Conservation (phyloP, 2,329 filamentous ascomycete genomes). For the Paecilomyces dactylethromorphus region DNA sequence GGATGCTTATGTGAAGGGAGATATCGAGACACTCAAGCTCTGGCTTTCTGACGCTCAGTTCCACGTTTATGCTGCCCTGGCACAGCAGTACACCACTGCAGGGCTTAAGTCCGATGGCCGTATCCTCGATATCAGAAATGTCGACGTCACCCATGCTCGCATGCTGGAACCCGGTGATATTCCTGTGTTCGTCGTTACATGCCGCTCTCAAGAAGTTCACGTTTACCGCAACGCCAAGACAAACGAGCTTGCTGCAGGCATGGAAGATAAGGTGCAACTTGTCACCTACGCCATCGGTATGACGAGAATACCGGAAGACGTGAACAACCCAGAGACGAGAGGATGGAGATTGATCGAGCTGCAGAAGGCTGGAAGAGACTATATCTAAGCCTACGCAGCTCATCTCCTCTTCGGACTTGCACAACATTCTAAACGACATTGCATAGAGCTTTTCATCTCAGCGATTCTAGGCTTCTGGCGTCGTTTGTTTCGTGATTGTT, state of each 20-base stretch:
- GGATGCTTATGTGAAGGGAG: constrained; percentile 96
- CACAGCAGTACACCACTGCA: constrained; percentile 89
- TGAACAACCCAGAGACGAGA: constrained; percentile 91
- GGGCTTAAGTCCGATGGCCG: constrained; percentile 92
- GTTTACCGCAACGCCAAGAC: constrained; percentile 92
- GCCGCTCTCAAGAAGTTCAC: constrained; percentile 93
- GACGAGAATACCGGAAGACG: constrained; percentile 87
- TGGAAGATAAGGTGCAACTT: constrained; percentile 98
- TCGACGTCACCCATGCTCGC: constrained; percentile 59
- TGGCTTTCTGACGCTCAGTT: constrained; percentile 97
- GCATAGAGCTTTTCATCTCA: not conserved
- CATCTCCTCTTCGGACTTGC: not conserved
- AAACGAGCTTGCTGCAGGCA: constrained; percentile 82
- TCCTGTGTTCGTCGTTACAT: constrained; percentile 95
- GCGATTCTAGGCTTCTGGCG: constrained; percentile 2
- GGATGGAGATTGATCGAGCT: constrained; percentile 97
- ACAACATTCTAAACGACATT: not conserved
- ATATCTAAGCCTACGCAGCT: constrained; percentile 48
- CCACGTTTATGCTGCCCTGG: constrained; percentile 92
- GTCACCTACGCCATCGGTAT: constrained; percentile 98
- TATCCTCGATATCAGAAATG: constrained; percentile 89
- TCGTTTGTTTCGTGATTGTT: constrained; percentile 16
- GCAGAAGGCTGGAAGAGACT: constrained; percentile 96
- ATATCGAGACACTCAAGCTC: constrained; percentile 79
- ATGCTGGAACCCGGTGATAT: constrained; percentile 45